phyloP scores from a whole-genome alignment of 768 basidiomycete species.

The Suillus alpinus region DNA sequence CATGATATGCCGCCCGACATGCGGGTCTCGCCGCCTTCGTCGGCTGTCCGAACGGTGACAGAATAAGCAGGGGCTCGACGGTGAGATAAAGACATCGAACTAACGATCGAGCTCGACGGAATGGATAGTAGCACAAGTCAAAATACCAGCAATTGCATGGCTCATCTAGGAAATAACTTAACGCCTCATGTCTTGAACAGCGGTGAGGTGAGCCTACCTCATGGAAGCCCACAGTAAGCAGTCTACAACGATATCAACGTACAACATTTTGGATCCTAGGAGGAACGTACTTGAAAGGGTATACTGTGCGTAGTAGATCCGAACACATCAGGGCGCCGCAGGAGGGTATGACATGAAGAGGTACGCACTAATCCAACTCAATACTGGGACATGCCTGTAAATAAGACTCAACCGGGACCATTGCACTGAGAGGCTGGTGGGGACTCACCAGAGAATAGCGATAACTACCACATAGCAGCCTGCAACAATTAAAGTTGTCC shows the following conservation, averaged over 20 bases:
- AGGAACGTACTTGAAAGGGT: constrained; percentile 80
- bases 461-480: constrained; percentile 72
- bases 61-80: constrained; percentile 6
- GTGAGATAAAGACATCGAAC: constrained; percentile 25
- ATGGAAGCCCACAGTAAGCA: constrained; percentile 87
- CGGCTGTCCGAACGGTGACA: constrained; percentile 44
- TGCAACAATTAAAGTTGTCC: constrained; percentile 76
- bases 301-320: constrained; percentile 48
- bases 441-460: constrained; percentile 72
- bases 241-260: constrained; percentile 34
- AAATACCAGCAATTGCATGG: constrained; percentile 75
- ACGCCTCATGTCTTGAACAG: constrained; percentile 1
- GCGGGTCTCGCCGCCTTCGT: constrained; percentile 82
- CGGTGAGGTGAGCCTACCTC: constrained; percentile 47
- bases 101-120: constrained; percentile 85
- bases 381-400: constrained; percentile 71
- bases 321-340: constrained; percentile 1
- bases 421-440: not conserved
- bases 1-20: constrained; percentile 86
- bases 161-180: constrained; percentile 57
- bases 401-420: constrained; percentile 6
- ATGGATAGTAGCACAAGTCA: constrained; percentile 84
- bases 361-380: constrained; percentile 70
- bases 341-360: not conserved
- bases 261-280: constrained; percentile 1